Percentiles rank a stretch among this genome's conserved stretches.
phyloP scores from a whole-genome alignment of 371 early-diverging fungal species.

The Circinella minor region DNA sequence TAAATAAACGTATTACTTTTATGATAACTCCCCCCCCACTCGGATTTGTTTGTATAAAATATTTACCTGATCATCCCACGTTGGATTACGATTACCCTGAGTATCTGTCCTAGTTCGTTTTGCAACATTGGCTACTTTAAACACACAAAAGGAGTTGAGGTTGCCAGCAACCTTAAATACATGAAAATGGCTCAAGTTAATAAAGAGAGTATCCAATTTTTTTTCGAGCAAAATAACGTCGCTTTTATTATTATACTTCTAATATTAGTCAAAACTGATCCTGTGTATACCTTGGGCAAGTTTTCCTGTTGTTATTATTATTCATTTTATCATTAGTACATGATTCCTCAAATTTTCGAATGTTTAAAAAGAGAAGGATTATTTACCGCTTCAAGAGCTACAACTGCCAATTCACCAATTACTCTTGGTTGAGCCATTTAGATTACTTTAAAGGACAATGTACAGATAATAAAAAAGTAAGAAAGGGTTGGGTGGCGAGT shows the following conservation, averaged over 20 bases:
- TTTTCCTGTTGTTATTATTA: conserved; percentile 20
- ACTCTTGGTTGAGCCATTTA: conserved; percentile 31
- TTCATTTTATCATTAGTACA: no score
- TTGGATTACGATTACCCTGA: conserved; percentile 51
- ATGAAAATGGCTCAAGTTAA: no score
- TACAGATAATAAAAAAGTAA: no score
- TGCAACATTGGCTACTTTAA: conserved; percentile 40
- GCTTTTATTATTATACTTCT: no score
- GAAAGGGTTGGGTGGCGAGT: neutral
- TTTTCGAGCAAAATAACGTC: neutral
- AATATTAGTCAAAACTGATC: no score
- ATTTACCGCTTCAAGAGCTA: conserved; percentile 56
- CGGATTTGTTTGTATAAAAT: neutral
- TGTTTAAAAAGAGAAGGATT: neutral
- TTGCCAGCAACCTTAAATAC: conserved; percentile 17
- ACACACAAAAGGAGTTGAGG: conserved; percentile 41
- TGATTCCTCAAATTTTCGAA: neutral
- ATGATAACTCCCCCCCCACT: neutral
- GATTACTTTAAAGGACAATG: neutral
- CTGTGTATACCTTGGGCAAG: conserved; percentile 21
- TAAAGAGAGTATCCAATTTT: neutral
- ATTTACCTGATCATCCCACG: conserved; percentile 59
- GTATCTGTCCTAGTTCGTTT: conserved; percentile 44
- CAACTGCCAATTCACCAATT: conserved; percentile 50
- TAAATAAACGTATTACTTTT: no score